These are phyloP conservation scores for Cynanchum wilfordii DNA, from an alignment of 257 asterid genomes.

Conservation along the genomic window DNA sequence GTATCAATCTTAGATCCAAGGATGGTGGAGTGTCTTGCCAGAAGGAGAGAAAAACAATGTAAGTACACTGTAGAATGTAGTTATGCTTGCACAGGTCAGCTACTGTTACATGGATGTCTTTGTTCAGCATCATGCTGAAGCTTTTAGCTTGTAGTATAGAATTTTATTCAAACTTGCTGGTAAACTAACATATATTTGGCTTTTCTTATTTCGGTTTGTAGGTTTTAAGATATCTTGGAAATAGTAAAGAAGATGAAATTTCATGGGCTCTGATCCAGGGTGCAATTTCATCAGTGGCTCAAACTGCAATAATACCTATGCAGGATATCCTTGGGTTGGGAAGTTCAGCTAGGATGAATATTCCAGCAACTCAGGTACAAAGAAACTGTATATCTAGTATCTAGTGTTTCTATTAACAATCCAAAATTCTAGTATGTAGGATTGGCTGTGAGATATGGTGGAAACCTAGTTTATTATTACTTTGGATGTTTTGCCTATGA, in stretches of 20 bases:
- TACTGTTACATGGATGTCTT: background rate
- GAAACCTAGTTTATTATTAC: background rate
- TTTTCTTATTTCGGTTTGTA: constrained; percentile 16
- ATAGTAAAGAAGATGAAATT: constrained; percentile 50
- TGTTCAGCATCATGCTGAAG: background rate
- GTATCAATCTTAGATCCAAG: constrained; percentile 50
- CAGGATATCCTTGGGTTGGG: constrained; percentile 90
- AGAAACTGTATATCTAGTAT: background rate
- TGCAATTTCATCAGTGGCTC: constrained; percentile 84
- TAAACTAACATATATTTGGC: constrained; percentile 1
- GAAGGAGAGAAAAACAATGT: constrained; percentile 70
- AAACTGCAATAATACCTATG: constrained; percentile 86
- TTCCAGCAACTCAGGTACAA: constrained; percentile 87
- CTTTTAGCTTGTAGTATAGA: background rate
- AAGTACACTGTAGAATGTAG: constrained; percentile 26
- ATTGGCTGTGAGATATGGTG: background rate
- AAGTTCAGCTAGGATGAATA: constrained; percentile 87
- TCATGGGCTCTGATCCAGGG: constrained; percentile 81
- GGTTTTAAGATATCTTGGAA: constrained; percentile 75
- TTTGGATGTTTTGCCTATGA: background rate
- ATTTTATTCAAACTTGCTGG: background rate
- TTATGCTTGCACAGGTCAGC: background rate
- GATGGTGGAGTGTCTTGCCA: constrained; percentile 90
- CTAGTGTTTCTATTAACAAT: background rate
- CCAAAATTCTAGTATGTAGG: background rate